Evolutionary conservation across 2,329 filamentous ascomycete species (phyloP), one percentile per base, ranked within the genome.

Genomic region (Colletotrichum tamarilloi): DNA sequence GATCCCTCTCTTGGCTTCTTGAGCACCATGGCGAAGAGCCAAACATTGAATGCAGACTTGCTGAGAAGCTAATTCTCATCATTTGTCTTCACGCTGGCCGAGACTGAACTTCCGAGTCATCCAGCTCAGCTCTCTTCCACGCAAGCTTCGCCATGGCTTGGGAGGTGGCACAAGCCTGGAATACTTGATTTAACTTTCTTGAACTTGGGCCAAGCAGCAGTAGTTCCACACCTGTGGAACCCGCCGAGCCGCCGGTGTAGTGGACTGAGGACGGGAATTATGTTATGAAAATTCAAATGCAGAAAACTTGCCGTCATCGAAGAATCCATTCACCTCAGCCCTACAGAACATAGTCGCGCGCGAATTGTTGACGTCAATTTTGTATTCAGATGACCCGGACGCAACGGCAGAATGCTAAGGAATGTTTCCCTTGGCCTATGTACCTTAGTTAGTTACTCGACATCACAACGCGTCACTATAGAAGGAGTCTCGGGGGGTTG

Each of bases 241-340:
- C 56, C 12, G 71, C 71, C 71, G 32, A 73, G 71, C 19, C 67
- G 35, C 38, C 42, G 55, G 67, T 38, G 67, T 24, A 12, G 71
- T 46, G 56, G 67, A 62, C 30, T 58, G 22, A 4, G 14, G 30
- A 49, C 67, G 56, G 67, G 59, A 74, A 72, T 74, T 72, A 74
- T 72, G 72, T 74, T 72, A 72, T 74, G 68, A 56, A 74, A 74
- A 74, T 68, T 60, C 53, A 42, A 58, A 68, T 22, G n/a, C 42
- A 42, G 35, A 24, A 62, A 16, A 62, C 5, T 32, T 63, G 42
- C 68, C 72, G 63, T 74, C 72, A 74, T 72, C 58, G 24, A 72
- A 14, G 14, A 24, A 30, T 22, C 52, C 8, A 42, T 63, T 28
- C 56, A 46, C 38, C 35, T 73, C 67, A 73, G 71, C 71, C 67